phyloP scores from a whole-genome alignment of 164 flowering plant genomes.

The Nymphaea thermarum region DNA sequence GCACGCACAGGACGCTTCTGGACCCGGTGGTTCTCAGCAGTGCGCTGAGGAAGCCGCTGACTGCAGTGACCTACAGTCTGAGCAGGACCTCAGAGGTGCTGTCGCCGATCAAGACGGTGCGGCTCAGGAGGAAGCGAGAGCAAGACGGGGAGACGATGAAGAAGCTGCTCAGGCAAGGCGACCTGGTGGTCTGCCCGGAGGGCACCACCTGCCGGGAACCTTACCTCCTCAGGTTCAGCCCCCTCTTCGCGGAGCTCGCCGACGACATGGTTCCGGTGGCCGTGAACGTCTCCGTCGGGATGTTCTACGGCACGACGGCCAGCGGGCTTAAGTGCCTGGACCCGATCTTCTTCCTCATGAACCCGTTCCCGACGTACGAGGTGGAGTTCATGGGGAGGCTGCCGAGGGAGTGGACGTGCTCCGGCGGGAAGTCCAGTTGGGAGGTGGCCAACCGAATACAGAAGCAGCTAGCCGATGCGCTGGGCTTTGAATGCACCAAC shows the following conservation, averaged over 20 bases:
- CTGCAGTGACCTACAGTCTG: constrained; percentile 80
- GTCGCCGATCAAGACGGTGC: constrained; percentile 60
- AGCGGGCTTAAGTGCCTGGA: constrained; percentile 78
- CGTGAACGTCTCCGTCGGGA: constrained; percentile 39
- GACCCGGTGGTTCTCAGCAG: constrained; percentile 61
- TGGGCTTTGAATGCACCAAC: constrained; percentile 81
- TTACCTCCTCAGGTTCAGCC: constrained; percentile 65
- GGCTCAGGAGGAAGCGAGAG: constrained; percentile 53
- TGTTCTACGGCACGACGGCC: constrained; percentile 89
- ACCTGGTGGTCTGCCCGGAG: constrained; percentile 84
- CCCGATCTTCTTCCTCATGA: constrained; percentile 77
- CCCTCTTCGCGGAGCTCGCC: constrained; percentile 67
- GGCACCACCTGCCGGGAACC: constrained; percentile 97
- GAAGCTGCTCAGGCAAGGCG: constrained; percentile 50
- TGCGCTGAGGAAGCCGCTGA: constrained; percentile 29
- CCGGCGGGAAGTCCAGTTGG: constrained; percentile 41
- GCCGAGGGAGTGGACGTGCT: constrained; percentile 48
- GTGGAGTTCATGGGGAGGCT: constrained; percentile 47
- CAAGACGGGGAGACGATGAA: constrained; percentile 53
- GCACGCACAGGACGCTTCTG: constrained; percentile 65
- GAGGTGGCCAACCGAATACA: constrained; percentile 77
- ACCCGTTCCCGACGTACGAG: constrained; percentile 52
- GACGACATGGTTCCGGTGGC: constrained; percentile 89
- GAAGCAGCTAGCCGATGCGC: constrained; percentile 40
- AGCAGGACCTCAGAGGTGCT: constrained; percentile 65